Evolutionary conservation across 495 filamentous ascomycete species (phyloP), one percentile per base, ranked within the genome.

Genomic region (Cercophora scortea): DNA sequence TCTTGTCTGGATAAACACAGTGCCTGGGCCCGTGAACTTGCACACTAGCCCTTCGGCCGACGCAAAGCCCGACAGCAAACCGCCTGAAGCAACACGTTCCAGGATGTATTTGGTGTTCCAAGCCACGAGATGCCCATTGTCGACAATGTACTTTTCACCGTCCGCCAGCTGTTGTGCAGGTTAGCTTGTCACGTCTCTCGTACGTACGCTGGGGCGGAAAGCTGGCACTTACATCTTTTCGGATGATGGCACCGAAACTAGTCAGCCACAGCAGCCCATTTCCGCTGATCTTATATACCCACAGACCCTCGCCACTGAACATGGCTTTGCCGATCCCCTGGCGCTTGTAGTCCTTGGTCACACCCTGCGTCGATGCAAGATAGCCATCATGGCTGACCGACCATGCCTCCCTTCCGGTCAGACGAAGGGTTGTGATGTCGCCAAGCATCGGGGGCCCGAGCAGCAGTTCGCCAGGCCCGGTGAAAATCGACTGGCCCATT

Each of bases 61-160:
- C 34, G 82, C 81, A 17, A 94, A 68, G 19, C 81, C 80, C 19
- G 87, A 90, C 6, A 97, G 84, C 42, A 98, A 81, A 19, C 93
- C 94, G 11, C 93, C 93, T 16, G 85, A 90, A 0, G 93, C 82
- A 10, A 90, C 87, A 8, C 94, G 85, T 69, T 95, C 89, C 43
- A 97, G 81, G 10, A 85, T 73, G 61, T 97, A 98, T 55, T 94
- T 87, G 66, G 88, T 92, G 61, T 96, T 96, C 93, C 93, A 98
- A 5, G 93, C 94, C 1, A 98, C 91, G 6, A 98, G 74, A 56
- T 98, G 90, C 9, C 91, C 92, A 60, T 98, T 98, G 61, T 98
- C 91, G 47, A 98, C 83, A 51, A 90, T 87, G 66, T 95, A 98
- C 50, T 82, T 82, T 62, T 97, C 92, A 3, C 82, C 82, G 7